Evolutionary conservation across 495 filamentous ascomycete genomes (phyloP).

Genomic region (Hamigera avellanea): DNA sequence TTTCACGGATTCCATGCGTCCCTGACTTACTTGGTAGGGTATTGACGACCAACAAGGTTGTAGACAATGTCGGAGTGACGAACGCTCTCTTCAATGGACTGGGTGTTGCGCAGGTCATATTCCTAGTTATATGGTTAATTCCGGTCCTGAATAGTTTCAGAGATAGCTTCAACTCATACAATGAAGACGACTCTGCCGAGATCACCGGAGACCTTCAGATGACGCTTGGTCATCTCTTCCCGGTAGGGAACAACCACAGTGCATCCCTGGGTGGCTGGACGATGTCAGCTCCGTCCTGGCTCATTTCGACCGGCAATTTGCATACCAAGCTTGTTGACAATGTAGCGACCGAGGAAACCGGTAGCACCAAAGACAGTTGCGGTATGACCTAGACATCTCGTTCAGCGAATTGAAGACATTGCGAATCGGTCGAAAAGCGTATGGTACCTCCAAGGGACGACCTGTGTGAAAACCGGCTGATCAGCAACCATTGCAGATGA

Average conservation of each 20-base stretch:
- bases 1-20: neutral
- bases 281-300: constrained; percentile 19
- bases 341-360: constrained; percentile 91
- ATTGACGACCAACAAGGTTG: constrained; percentile 87
- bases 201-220: constrained; percentile 91
- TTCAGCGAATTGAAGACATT: constrained; percentile 13
- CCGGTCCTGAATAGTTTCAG: too few relatives aligned
- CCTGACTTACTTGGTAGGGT: constrained; percentile 78
- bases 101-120: constrained; percentile 89
- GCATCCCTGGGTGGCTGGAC: constrained; percentile 74
- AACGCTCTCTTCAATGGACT: constrained; percentile 92
- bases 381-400: constrained; percentile 59
- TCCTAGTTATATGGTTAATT: constrained; percentile 41
- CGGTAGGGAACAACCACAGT: constrained; percentile 88
- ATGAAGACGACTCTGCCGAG: constrained; percentile 80
- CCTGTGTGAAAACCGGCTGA: constrained; percentile 34
- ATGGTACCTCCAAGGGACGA: constrained; percentile 73
- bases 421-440: constrained; percentile 8
- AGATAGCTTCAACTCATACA: constrained; percentile 29
- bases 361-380: constrained; percentile 97
- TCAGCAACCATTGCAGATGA: constrained; percentile 2
- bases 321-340: constrained; percentile 90
- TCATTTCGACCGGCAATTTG: neutral
- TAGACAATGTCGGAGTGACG: constrained; percentile 95
- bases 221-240: constrained; percentile 95